phyloP scores from a whole-genome alignment of 1,284 basidiomycete species.

The Tilletia walkeri region DNA sequence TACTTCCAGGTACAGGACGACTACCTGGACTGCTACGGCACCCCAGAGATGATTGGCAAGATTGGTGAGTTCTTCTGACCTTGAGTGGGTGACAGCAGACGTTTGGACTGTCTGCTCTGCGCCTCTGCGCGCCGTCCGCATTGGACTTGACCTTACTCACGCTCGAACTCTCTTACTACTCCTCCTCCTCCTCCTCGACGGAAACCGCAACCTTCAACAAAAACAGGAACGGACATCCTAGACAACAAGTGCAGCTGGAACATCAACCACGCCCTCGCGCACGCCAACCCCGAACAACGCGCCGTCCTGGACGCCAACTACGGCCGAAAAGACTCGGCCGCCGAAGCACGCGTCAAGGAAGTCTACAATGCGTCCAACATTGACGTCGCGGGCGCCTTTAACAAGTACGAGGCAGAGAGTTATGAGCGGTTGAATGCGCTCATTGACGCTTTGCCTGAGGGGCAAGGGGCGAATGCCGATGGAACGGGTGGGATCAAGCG shows the following conservation, averaged over 20 bases:
- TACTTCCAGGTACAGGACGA: constrained; percentile 99
- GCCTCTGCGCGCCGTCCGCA: too few species aligned
- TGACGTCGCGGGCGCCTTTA: constrained; percentile 64
- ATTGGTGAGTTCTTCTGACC: constrained; percentile 35
- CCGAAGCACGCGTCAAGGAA: constrained; percentile 71
- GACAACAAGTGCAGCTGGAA: constrained; percentile 99
- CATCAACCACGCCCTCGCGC: constrained; percentile 79
- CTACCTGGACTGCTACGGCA: constrained; percentile 87
- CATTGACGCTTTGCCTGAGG: constrained; percentile 48
- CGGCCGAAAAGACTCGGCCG: constrained; percentile 72
- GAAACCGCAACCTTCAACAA: not conserved
- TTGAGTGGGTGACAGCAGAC: too few species aligned
- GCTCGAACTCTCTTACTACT: not conserved
- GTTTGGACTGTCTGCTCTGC: too few species aligned
- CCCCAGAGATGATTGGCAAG: constrained; percentile 91
- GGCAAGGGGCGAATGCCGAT: constrained; percentile 59
- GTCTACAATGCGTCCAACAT: constrained; percentile 74
- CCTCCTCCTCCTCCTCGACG: not conserved
- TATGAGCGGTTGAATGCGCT: constrained; percentile 65
- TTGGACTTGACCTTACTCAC: too few species aligned
- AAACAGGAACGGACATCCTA: constrained; percentile 87
- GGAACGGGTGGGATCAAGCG: constrained; percentile 69
- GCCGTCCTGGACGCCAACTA: constrained; percentile 71
- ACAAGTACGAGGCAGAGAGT: constrained; percentile 73
- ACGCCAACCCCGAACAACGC: constrained; percentile 67